Conservation (phyloP, 139 green algal genomes). For the Gonium pectorale region DNA sequence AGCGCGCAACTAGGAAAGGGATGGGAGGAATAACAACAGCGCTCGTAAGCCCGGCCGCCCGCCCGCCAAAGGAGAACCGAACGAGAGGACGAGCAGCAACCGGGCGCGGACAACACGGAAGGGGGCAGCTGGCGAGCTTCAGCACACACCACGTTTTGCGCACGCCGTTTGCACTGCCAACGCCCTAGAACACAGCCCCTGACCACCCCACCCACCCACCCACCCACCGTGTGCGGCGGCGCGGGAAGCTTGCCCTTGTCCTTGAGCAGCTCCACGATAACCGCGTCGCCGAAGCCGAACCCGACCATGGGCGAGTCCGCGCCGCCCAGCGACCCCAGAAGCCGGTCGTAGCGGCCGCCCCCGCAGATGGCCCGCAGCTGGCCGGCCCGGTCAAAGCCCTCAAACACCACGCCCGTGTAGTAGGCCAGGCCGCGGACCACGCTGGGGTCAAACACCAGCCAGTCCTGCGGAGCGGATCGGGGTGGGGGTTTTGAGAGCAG, state of each 20-base stretch:
- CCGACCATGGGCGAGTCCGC: conserved; percentile 85
- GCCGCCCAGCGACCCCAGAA: conserved; percentile 92
- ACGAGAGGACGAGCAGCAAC: too few relatives aligned
- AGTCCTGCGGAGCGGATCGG: conserved; percentile 74
- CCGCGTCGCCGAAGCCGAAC: conserved; percentile 97
- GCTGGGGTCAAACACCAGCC: conserved; percentile 93
- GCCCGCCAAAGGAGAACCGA: too few relatives aligned
- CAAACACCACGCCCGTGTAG: conserved; percentile 97
- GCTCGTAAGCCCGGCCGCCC: too few relatives aligned
- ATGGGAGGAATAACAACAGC: too few relatives aligned
- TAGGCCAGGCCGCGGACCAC: conserved; percentile 97
- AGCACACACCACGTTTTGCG: too few relatives aligned
- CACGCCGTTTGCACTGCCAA: too few relatives aligned
- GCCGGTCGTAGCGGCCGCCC: conserved; percentile 89
- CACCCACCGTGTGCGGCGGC: conserved; percentile 65
- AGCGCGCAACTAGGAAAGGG: too few relatives aligned
- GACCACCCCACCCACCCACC: neutral
- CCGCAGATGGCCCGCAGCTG: conserved; percentile 96
- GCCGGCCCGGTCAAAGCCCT: conserved; percentile 92
- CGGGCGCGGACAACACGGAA: too few relatives aligned
- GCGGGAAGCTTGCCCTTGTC: conserved; percentile 83
- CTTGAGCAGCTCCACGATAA: conserved; percentile 98
- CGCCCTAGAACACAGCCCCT: too few relatives aligned
- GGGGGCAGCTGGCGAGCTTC: too few relatives aligned
- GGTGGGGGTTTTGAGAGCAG: neutral